Evolutionary conservation across 495 filamentous ascomycete species (phyloP).

Genomic region (Neurospora cerealis): DNA sequence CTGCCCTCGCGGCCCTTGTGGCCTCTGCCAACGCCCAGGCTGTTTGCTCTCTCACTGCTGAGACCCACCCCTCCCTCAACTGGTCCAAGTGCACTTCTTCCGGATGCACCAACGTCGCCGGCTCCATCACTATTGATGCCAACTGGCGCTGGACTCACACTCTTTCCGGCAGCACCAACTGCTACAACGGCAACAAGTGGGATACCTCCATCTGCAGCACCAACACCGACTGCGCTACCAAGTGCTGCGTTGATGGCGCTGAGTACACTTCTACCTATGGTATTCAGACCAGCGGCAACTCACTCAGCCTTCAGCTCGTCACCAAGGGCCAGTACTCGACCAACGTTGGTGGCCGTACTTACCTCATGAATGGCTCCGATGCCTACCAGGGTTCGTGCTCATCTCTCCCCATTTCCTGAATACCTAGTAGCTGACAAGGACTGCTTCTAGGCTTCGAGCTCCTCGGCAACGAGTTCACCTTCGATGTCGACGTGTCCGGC

Average conservation of each 20-base stretch:
- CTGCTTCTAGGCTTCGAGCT: conserved; percentile 33
- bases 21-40: conserved; percentile 41
- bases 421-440: neutral
- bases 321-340: conserved; percentile 38
- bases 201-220: conserved; percentile 28
- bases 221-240: conserved; percentile 27
- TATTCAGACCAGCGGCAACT: conserved; percentile 36
- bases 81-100: conserved; percentile 46
- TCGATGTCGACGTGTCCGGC: conserved; percentile 49
- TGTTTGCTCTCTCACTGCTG: conserved; percentile 43
- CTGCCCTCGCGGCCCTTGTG: conserved; percentile 32
- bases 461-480: conserved; percentile 48
- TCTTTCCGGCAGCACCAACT: conserved; percentile 29
- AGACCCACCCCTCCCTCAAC: conserved; percentile 47
- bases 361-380: conserved; percentile 42
- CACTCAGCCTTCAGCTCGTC: conserved; percentile 45
- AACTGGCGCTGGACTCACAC: conserved; percentile 45
- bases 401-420: neutral
- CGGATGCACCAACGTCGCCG: conserved; percentile 38
- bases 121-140: conserved; percentile 36
- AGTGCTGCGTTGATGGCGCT: conserved; percentile 41
- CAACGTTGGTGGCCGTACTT: conserved; percentile 44
- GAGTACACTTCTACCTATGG: conserved; percentile 40
- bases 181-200: conserved; percentile 43
- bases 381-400: conserved; percentile 40